Base-by-base conservation (phyloP, 1,139 yeast genomes). In the Debaryomycetaceae sp. region DNA sequence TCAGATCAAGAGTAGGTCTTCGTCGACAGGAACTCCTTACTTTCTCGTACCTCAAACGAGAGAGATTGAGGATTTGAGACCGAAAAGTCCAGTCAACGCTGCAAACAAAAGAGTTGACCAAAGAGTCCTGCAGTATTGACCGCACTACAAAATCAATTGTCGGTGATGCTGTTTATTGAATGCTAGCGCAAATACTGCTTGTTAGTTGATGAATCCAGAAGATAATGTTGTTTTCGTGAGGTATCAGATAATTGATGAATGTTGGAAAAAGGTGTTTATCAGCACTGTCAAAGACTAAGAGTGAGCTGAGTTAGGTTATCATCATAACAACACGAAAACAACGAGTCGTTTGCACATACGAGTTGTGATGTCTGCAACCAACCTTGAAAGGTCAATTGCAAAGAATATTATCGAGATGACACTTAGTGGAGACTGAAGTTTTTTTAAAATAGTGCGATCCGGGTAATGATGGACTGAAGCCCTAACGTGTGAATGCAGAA, bases 1-100 rank as follows among this genome's bases (percentile, higher is more conserved):
- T 4, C 28, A 46, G 37, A 47, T 64, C 15, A 53, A 51, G 30
- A 53, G 57, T 43, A 58, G 52, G 38, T 45, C 44, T 29, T 34
- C 44, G 11, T 41, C 36, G 28, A 35, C 36, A 9, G 39, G 44
- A 4, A 45, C 43, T 21, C 34, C 58, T 34, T 73, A 72, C 65
- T 45, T 56, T 55, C 42, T 52, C 63, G 63, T 86, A 2, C 88
- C 91, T 4, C 75, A 76, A 37, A 71, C 77, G 24, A 63, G 68
- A 10, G 94, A 83, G 43, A 83, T 88, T 40, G 96, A 88, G 42
- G 69, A 63, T 16, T 61, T 88, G 30, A 71, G 96, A 46, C 96
- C 96, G 12, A 84, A 82, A 48, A 82, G 94, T 32, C 95, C 95
- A 18, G 34, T 31, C 12, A 41, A 41, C 23, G n/a, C 27, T 10